Evolutionary conservation across 1,284 basidiomycete genomes (phyloP).

Genomic region (Naganishia liquefaciens): DNA sequence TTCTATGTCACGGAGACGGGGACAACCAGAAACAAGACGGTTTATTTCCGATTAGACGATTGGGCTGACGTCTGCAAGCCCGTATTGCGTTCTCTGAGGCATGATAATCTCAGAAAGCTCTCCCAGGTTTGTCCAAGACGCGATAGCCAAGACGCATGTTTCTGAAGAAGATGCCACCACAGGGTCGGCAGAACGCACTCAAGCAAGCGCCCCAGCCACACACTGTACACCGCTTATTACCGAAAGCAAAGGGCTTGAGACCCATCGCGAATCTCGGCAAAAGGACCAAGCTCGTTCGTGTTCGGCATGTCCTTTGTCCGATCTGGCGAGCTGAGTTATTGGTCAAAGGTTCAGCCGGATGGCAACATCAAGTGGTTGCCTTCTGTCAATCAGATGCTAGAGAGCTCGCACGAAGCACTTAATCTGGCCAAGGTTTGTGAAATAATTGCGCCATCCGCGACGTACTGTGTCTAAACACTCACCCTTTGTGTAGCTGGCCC

Average conservation of each 20-base stretch:
- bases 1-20: slow-evolving; percentile 95
- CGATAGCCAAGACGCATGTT: background rate
- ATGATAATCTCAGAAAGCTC: slow-evolving; percentile 6
- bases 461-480: background rate
- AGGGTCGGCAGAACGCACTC: slow-evolving; percentile 66
- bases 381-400: slow-evolving; percentile 84
- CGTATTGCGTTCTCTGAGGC: slow-evolving; percentile 9
- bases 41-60: slow-evolving; percentile 93
- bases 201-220: slow-evolving; percentile 51
- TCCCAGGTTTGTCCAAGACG: slow-evolving; percentile 7
- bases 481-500: slow-evolving; percentile 59
- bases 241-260: slow-evolving; percentile 90
- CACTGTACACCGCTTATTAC: slow-evolving; percentile 83
- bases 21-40: slow-evolving; percentile 76
- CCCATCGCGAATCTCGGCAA: slow-evolving; percentile 90
- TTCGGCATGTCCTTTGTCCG: background rate
- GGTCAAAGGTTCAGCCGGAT: background rate
- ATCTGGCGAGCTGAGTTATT: background rate
- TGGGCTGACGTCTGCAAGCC: slow-evolving; percentile 84
- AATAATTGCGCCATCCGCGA: background rate
- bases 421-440: slow-evolving; percentile 74
- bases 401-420: slow-evolving; percentile 78
- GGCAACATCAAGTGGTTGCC: slow-evolving; percentile 43
- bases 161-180: slow-evolving; percentile 32
- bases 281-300: slow-evolving; percentile 53